Evolutionary conservation across 257 asterid species (phyloP).

Genomic region (Paulownia fortunei): DNA sequence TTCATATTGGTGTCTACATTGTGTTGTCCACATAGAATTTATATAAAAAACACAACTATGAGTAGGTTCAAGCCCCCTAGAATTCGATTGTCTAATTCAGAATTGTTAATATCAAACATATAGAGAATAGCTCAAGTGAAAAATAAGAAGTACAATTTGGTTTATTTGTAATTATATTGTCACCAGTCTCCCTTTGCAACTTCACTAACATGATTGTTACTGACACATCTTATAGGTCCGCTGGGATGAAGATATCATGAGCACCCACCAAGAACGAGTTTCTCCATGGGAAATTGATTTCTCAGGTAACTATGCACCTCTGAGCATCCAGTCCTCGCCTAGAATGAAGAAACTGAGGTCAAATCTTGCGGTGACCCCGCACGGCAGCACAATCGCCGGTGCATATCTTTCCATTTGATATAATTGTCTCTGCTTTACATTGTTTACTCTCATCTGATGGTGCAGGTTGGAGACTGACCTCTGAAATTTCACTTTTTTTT

Average conservation of each 20-base stretch:
- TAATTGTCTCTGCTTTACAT: neutral
- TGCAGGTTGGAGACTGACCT: neutral
- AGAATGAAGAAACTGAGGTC: slow-evolving; percentile 83
- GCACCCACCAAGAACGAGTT: slow-evolving; percentile 85
- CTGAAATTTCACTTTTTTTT: neutral
- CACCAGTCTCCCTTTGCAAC: neutral
- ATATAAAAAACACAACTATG: neutral
- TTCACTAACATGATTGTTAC: slow-evolving; percentile 27
- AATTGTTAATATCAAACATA: neutral
- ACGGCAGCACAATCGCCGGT: slow-evolving; percentile 69
- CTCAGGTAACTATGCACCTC: slow-evolving; percentile 78
- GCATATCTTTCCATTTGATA: slow-evolving; percentile 32
- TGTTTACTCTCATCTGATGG: neutral
- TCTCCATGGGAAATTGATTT: slow-evolving; percentile 98
- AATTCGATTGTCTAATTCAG: neutral
- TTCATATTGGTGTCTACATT: neutral
- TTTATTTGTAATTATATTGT: slow-evolving; percentile 3
- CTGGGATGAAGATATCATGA: slow-evolving; percentile 87
- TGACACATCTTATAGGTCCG: slow-evolving; percentile 65
- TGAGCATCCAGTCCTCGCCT: slow-evolving; percentile 79
- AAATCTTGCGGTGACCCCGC: slow-evolving; percentile 58
- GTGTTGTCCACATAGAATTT: neutral
- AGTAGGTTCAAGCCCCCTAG: slow-evolving; percentile 3
- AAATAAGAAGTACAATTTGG: neutral
- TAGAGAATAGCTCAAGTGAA: neutral